A percentile compares a stretch with the other conserved stretches of the same genome.
Evolutionary conservation across 495 filamentous ascomycete genomes (phyloP).

Genomic region (Cenococcum geophilum): DNA sequence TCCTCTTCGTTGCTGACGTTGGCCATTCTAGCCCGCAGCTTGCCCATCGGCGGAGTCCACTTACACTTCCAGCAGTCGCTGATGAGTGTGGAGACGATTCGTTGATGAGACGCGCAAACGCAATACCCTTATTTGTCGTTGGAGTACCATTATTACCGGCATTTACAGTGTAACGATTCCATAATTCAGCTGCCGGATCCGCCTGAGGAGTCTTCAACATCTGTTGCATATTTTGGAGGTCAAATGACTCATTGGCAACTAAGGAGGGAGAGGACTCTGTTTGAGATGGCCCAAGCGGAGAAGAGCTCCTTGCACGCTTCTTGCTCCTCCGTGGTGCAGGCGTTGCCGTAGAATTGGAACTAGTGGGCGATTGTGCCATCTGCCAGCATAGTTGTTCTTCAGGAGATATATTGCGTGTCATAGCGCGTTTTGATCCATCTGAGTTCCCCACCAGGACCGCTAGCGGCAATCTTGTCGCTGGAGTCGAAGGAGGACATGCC

Average conservation of each 20-base stretch:
- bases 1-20: constrained; percentile 45
- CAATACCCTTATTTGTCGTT: constrained; percentile 21
- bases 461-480: constrained; percentile 65
- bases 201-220: constrained; percentile 66
- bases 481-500: constrained; percentile 53
- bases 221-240: constrained; percentile 50
- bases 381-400: constrained; percentile 74
- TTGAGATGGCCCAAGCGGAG: constrained; percentile 66
- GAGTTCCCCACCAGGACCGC: constrained; percentile 69
- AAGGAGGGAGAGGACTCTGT: constrained; percentile 43
- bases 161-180: constrained; percentile 61
- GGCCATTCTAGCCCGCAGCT: constrained; percentile 71
- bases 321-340: constrained; percentile 45
- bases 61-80: constrained; percentile 32
- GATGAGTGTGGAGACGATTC: constrained; percentile 37
- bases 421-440: constrained; percentile 45
- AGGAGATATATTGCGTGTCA: constrained; percentile 51
- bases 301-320: constrained; percentile 77
- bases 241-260: constrained; percentile 42
- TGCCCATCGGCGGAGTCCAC: constrained; percentile 38
- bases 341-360: constrained; percentile 45
- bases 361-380: constrained; percentile 43
- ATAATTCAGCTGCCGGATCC: constrained; percentile 80
- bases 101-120: constrained; percentile 35
- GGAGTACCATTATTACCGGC: constrained; percentile 24